Percentiles rank a stretch among this genome's conserved stretches.
These are phyloP conservation scores for Suillus paluster DNA, from an alignment of 768 basidiomycete genomes.

Conservation along the genomic window DNA sequence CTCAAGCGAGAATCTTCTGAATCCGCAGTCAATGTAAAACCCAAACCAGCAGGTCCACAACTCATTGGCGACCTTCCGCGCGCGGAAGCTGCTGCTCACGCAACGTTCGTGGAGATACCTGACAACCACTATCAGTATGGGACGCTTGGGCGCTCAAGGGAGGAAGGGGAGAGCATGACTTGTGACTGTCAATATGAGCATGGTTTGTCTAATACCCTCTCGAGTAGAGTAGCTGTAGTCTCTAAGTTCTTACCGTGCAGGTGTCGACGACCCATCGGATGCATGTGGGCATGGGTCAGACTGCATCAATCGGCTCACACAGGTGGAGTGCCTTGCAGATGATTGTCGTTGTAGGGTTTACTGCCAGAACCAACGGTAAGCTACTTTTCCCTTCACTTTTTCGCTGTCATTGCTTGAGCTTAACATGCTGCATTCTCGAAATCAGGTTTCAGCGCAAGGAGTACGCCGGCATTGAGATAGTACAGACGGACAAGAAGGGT, in stretches of 20 bases:
- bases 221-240: slow-evolving; percentile 27
- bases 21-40: slow-evolving; percentile 36
- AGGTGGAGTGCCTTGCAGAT: slow-evolving; percentile 91
- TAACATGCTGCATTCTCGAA: slow-evolving; percentile 6
- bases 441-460: slow-evolving; percentile 84
- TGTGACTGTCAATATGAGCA: slow-evolving; percentile 90
- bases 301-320: slow-evolving; percentile 97
- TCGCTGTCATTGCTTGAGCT: slow-evolving; percentile 1
- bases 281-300: slow-evolving; percentile 90
- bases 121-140: slow-evolving; percentile 89
- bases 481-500: slow-evolving; percentile 94
- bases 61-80: slow-evolving; percentile 82
- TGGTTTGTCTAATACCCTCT: slow-evolving; percentile 58
- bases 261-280: slow-evolving; percentile 56
- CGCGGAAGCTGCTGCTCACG: slow-evolving; percentile 73
- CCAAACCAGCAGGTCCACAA: slow-evolving; percentile 52
- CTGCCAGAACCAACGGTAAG: slow-evolving; percentile 93
- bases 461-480: slow-evolving; percentile 88
- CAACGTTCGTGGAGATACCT: slow-evolving; percentile 72
- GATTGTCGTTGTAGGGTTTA: slow-evolving; percentile 84
- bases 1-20: slow-evolving; percentile 38
- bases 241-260: slow-evolving; percentile 47
- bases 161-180: slow-evolving; percentile 89
- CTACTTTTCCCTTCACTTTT: slow-evolving; percentile 1
- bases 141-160: slow-evolving; percentile 84